Base-by-base conservation (phyloP, 805 yeast species). In the Candida ulmi region DNA sequence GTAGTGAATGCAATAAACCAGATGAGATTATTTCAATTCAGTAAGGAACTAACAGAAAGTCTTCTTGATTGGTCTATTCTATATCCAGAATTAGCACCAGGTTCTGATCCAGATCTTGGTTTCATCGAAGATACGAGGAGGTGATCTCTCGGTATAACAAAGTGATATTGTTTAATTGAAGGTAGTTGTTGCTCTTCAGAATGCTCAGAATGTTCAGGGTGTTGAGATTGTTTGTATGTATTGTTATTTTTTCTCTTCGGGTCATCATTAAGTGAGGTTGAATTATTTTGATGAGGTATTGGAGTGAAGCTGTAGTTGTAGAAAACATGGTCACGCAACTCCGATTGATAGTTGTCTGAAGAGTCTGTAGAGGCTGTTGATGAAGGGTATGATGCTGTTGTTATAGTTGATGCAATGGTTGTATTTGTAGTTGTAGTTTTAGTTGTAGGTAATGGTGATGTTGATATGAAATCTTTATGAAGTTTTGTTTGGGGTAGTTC, bases 131-230 rank as follows among this genome's bases (percentile, higher is more conserved):
- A 5, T 9, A 8, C 6, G 28, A 26, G 28, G 5, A 26, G n/a
- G n/a, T 11, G 38, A 21, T 40, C 38, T 37, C 46, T 30, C 16
- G 45, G 47, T 28, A 34, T 28, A 6, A 42, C 37, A 16, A 45
- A 45, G 36, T 45, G 48, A 19, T 37, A 35, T 2, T 38, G 38
- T 21, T 35, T 38, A 6, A 40, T 33, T 17, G 42, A 40, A 21
- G 44, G 46, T 16, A 43, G 30, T 17, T 37, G 39, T 25, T 15
- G 17, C 6, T 33, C 16, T 13, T 26, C 28, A 9, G n/a, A n/a
- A n/a, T n/a, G n/a, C n/a, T n/a, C n/a, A n/a, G n/a, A n/a, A n/a
- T n/a, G n/a, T n/a, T n/a, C n/a, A n/a, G n/a, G n/a, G n/a, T n/a
- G n/a, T n/a, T n/a, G n/a, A n/a, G n/a, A n/a, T n/a, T n/a, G n/a